Percentiles rank a stretch among this genome's conserved stretches.
These are phyloP conservation scores for Globisporangium sylvaticum DNA, from an alignment of 352 stramenopile species.

Conservation along the genomic window DNA sequence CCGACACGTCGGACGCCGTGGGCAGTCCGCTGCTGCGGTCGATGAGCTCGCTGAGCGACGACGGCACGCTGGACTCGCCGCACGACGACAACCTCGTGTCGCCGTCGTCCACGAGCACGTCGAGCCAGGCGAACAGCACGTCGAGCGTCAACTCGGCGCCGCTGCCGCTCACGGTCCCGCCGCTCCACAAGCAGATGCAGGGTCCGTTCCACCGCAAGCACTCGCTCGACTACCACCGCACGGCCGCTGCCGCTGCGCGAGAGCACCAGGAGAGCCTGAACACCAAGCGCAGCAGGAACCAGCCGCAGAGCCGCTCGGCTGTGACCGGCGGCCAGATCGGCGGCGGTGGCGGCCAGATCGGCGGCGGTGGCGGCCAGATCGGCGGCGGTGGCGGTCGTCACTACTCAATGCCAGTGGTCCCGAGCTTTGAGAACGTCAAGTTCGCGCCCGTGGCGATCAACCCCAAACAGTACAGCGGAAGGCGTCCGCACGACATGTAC, in stretches of 20 bases:
- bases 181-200: slow-evolving; percentile 20
- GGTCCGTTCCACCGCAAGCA: slow-evolving; percentile 33
- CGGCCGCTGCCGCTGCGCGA: slow-evolving; percentile 14
- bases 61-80: slow-evolving; percentile 32
- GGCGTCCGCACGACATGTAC: slow-evolving; percentile 11
- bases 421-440: slow-evolving; percentile 38
- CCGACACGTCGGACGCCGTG: slow-evolving; percentile 22
- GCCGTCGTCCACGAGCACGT: slow-evolving; percentile 52
- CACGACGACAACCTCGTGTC: slow-evolving; percentile 53
- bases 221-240: slow-evolving; percentile 30
- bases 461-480: slow-evolving; percentile 15
- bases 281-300: slow-evolving; percentile 3
- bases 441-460: slow-evolving; percentile 14
- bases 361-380: slow-evolving; percentile 8
- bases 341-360: slow-evolving; percentile 8
- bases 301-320: slow-evolving; percentile 12
- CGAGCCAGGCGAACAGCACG: slow-evolving; percentile 30
- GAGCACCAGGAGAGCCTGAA: slow-evolving; percentile 23
- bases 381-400: slow-evolving; percentile 33
- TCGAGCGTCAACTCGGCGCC: slow-evolving; percentile 33
- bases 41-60: slow-evolving; percentile 34
- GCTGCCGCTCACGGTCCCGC: slow-evolving; percentile 11
- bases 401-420: slow-evolving; percentile 53
- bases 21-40: slow-evolving; percentile 37
- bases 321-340: background rate